These are phyloP conservation scores for Colletotrichum abscissum DNA, from an alignment of 2,329 filamentous ascomycete species.

Conservation along the genomic window DNA sequence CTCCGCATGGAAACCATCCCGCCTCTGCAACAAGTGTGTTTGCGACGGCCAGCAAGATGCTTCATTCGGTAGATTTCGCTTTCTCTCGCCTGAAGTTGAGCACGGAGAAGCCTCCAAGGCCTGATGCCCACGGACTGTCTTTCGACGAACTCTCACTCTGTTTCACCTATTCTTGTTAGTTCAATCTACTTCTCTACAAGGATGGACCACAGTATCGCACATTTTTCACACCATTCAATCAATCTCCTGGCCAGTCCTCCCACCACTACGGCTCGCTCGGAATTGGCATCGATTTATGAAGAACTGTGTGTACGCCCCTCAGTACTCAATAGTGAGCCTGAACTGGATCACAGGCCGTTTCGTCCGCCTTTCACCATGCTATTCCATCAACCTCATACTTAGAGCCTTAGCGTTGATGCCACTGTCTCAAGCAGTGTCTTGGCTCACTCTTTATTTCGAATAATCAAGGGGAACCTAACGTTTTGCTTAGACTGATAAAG, in stretches of 20 bases:
- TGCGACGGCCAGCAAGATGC: constrained; percentile 12
- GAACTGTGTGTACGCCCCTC: neutral
- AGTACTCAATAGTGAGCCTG: constrained; percentile 4
- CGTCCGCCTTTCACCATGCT: neutral
- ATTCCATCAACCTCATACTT: neutral
- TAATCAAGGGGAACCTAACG: neutral
- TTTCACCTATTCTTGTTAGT: constrained; percentile 28
- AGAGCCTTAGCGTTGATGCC: neutral
- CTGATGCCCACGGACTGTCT: constrained; percentile 26
- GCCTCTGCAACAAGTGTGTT: constrained; percentile 21
- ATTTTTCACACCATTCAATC: neutral
- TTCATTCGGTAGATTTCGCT: neutral
- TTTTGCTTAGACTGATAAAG: neutral
- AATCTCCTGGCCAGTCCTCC: neutral
- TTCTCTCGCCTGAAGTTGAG: constrained; percentile 15
- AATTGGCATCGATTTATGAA: neutral
- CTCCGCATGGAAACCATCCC: constrained; percentile 22
- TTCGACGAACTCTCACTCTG: constrained; percentile 27
- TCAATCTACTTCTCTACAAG: neutral
- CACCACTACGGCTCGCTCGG: constrained; percentile 27
- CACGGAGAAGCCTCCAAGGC: constrained; percentile 25
- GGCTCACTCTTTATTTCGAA: neutral
- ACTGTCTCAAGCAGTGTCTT: neutral
- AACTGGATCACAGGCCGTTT: constrained; percentile 10
- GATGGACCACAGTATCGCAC: neutral